Evolutionary conservation across 192 early-diverging fungal genomes (phyloP).

Genomic region (Umbelopsis ramanniana): DNA sequence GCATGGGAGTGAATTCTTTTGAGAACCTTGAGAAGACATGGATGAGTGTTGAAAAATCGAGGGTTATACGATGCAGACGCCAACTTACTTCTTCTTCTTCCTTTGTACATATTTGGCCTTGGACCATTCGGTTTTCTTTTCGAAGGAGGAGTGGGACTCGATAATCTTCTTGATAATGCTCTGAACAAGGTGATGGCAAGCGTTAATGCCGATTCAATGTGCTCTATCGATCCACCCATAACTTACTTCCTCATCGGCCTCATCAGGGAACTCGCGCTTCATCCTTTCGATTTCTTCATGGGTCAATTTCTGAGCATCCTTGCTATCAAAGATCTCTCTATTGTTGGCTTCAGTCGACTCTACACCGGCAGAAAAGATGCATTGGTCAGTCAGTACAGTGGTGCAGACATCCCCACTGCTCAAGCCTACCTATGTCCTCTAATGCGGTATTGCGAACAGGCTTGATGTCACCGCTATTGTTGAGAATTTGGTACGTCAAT

Average conservation of each 20-base stretch:
- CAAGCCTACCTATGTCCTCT: conserved; percentile 40
- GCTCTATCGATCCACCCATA: neutral
- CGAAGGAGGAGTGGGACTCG: conserved; percentile 83
- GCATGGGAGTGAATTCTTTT: conserved; percentile 78
- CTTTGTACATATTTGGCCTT: conserved; percentile 94
- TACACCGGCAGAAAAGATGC: conserved; percentile 23
- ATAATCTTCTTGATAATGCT: conserved; percentile 82
- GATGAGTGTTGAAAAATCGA: neutral
- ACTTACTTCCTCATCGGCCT: conserved; percentile 37
- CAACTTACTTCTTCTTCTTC: conserved; percentile 74
- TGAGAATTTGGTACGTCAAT: conserved; percentile 81
- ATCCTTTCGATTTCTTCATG: conserved; percentile 83
- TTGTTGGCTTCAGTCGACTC: conserved; percentile 86
- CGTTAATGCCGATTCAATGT: neutral
- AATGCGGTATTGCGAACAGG: conserved; percentile 39
- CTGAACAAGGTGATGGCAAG: conserved; percentile 24
- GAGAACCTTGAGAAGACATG: conserved; percentile 60
- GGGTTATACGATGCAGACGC: neutral
- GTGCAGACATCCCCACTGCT: neutral
- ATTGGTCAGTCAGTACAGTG: neutral
- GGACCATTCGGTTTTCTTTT: conserved; percentile 93
- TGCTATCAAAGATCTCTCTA: conserved; percentile 75
- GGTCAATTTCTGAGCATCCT: conserved; percentile 76
- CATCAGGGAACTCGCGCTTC: conserved; percentile 72
- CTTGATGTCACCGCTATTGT: conserved; percentile 56